These are phyloP conservation scores for Aspergillus sclerotioniger DNA, from an alignment of 495 filamentous ascomycete genomes.

Conservation along the genomic window DNA sequence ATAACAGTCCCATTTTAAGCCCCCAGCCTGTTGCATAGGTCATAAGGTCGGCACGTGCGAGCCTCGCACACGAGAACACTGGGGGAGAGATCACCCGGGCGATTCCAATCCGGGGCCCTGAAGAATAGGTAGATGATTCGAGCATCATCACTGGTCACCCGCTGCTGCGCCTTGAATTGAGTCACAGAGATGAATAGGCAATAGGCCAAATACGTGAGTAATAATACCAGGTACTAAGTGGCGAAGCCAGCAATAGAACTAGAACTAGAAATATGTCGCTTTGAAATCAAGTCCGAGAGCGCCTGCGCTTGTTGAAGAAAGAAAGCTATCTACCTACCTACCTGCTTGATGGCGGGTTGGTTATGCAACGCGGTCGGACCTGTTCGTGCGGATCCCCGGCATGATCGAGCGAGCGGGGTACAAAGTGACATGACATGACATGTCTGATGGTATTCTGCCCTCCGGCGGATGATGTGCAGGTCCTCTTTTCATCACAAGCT, in stretches of 20 bases:
- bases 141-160: slow-evolving; percentile 5
- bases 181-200: slow-evolving; percentile 8
- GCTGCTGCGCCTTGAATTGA: slow-evolving; percentile 10
- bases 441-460: background rate
- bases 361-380: too few species aligned
- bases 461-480: background rate
- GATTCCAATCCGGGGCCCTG: background rate
- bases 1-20: slow-evolving; percentile 10
- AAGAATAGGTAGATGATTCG: background rate
- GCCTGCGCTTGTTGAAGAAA: too few species aligned
- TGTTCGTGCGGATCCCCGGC: background rate
- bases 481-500: slow-evolving; percentile 4
- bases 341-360: too few species aligned
- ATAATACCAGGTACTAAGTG: slow-evolving; percentile 6
- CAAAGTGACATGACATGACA: background rate
- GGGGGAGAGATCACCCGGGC: slow-evolving; percentile 4
- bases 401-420: slow-evolving; percentile 1
- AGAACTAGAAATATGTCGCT: background rate
- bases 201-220: slow-evolving; percentile 5
- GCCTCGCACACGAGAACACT: slow-evolving; percentile 7
- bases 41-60: slow-evolving; percentile 21
- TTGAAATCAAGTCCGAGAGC: background rate
- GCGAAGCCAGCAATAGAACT: background rate
- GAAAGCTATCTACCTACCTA: too few species aligned
- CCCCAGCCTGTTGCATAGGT: slow-evolving; percentile 16